Evolutionary conservation across 495 filamentous ascomycete genomes (phyloP), one percentile per base, ranked within the genome.

Genomic region (Parachaetomium inaequale): DNA sequence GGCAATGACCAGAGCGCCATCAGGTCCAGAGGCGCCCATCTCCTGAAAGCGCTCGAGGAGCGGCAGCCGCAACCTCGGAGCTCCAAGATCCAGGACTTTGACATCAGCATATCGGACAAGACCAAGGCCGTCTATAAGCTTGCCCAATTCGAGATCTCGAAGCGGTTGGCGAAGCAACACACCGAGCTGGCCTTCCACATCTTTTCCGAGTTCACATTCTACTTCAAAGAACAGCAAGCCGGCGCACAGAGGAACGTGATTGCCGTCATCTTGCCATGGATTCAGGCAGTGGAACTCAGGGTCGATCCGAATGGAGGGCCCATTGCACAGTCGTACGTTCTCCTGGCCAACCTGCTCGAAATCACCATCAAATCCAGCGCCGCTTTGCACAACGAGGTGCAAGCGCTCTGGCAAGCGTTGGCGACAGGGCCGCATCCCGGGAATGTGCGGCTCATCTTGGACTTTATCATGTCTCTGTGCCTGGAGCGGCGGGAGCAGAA

Each of bases 101-200:
- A 98, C 67, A 96, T 98, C 66, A 96, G 93, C 71, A 93, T 98
- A 47, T 93, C 94, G 2, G 95, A 98, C 75, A 96, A 96, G 76
- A 98, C 94, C 0, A 96, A 93, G 60, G 94, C 94, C 1, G 93
- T 98, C 2, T 98, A 97, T 74, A 98, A 97, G 74, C 82, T 93
- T 19, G 94, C 94, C 4, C 95, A 98, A 66, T 98, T 97, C 64
- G 94, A 98, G 67, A 93, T 93, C 10, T 98, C 95, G 0, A 92
- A 92, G 65, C 78, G 91, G 49, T 80, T 98, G n/a, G 88, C 94
- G 4, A 89, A 88, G 67, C 88, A 93, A 62, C 90, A 98, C 71
- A 82, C 88, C 0, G 91, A 96, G 62, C 76, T 95, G 51, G 93
- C 95, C 1, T 96, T 96, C 67, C 87, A 90, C 50, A 86, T 98